Evolutionary conservation across 805 yeast genomes (phyloP).

Genomic region (Wickerhamomyces pijperi): DNA sequence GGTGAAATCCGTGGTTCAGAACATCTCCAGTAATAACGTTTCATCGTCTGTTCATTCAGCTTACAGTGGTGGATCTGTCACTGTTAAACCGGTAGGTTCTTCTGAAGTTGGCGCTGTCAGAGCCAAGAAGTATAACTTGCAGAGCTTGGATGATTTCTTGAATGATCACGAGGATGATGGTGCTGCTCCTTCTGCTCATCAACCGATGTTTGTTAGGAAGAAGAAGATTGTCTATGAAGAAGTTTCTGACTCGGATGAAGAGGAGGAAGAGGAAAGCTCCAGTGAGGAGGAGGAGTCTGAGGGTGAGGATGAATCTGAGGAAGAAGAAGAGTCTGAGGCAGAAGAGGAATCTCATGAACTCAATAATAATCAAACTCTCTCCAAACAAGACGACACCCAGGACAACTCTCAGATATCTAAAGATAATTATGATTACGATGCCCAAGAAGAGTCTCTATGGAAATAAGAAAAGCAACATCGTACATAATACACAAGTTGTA

Average conservation of each 20-base stretch:
- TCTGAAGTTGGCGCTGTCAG: not conserved
- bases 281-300: slow-evolving; percentile 23
- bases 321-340: slow-evolving; percentile 15
- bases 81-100: no score
- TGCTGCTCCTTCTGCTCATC: no score
- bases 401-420: not conserved
- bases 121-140: slow-evolving; percentile 41
- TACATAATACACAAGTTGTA: no score
- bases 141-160: slow-evolving; percentile 82
- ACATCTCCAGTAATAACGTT: slow-evolving; percentile 3
- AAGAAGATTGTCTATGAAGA: slow-evolving; percentile 9
- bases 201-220: slow-evolving; percentile 12
- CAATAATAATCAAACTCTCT: no score
- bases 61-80: not conserved
- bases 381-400: slow-evolving; percentile 1
- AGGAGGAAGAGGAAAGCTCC: slow-evolving; percentile 14
- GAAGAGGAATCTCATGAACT: slow-evolving; percentile 2
- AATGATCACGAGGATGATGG: slow-evolving; percentile 29
- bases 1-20: slow-evolving; percentile 28
- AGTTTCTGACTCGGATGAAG: slow-evolving; percentile 11
- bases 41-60: not conserved
- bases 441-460: not conserved
- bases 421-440: not conserved
- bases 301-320: slow-evolving; percentile 18
- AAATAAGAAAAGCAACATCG: no score